These are phyloP conservation scores for Colletotrichum orbiculare DNA, from an alignment of 2,329 filamentous ascomycete species.

Conservation along the genomic window DNA sequence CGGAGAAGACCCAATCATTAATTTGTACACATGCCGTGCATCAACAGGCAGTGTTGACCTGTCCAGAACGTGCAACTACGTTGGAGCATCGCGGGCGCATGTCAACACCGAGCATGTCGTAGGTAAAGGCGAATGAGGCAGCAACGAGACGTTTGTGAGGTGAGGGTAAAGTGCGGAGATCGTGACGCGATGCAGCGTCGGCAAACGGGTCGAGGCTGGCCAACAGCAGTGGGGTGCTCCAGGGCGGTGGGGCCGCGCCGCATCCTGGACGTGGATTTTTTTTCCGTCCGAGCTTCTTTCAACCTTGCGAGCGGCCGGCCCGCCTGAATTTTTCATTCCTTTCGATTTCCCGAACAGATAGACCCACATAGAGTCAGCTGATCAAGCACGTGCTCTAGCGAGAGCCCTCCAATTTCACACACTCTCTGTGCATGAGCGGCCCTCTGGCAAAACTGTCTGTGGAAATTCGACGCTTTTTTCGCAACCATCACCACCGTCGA, in stretches of 20 bases:
- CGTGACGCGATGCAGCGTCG: conserved; percentile 30
- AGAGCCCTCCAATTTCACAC: conserved; percentile 23
- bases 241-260: conserved; percentile 8
- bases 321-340: neutral
- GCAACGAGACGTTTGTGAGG: conserved; percentile 16
- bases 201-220: conserved; percentile 18
- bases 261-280: conserved; percentile 4
- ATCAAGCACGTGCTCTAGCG: conserved; percentile 21
- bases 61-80: neutral
- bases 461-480: conserved; percentile 15
- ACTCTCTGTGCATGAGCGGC: neutral
- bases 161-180: conserved; percentile 36
- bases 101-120: conserved; percentile 9
- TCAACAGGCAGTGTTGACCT: neutral
- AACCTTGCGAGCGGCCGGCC: neutral
- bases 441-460: conserved; percentile 20
- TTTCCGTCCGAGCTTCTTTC: conserved; percentile 18
- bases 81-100: conserved; percentile 5
- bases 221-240: conserved; percentile 9
- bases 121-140: conserved; percentile 4
- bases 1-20: neutral
- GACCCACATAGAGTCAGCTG: conserved; percentile 16
- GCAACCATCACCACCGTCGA: conserved; percentile 36
- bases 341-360: neutral
- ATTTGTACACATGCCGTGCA: conserved; percentile 2